phyloP scores from a whole-genome alignment of 306 rosid genomes.

The Vigna radiata region DNA sequence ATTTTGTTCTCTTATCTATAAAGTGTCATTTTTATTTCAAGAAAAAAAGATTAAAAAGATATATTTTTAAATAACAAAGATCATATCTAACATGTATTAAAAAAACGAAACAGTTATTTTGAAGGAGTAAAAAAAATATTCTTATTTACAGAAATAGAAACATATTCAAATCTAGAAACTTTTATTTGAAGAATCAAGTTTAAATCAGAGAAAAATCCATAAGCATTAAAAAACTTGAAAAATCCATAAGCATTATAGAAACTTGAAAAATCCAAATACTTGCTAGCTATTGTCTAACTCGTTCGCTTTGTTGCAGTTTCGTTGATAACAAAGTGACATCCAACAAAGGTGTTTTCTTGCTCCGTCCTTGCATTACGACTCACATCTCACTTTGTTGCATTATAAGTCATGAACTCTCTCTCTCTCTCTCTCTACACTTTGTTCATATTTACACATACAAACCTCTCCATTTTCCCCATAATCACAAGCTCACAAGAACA shows the following conservation, averaged over 20 bases:
- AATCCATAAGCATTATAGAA: background rate
- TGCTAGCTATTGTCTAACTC: background rate
- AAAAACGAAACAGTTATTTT: too few relatives aligned
- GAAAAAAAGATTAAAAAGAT: too few relatives aligned
- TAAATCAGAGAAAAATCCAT: background rate
- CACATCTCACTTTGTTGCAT: conserved; percentile 7
- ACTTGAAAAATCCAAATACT: background rate
- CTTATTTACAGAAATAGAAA: too few relatives aligned
- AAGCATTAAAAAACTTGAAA: background rate
- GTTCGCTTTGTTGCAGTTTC: background rate
- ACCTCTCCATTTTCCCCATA: background rate
- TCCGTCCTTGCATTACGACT: background rate
- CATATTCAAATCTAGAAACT: background rate
- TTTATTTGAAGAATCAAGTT: background rate
- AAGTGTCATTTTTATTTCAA: too few relatives aligned
- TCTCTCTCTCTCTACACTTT: background rate
- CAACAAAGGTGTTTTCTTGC: conserved; percentile 12
- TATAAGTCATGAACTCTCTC: background rate
- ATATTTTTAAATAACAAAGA: too few relatives aligned
- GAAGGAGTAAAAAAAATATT: too few relatives aligned
- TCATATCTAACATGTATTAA: too few relatives aligned
- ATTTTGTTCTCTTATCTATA: too few relatives aligned
- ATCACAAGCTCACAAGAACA: background rate
- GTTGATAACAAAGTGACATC: conserved; percentile 15
- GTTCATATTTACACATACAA: background rate